phyloP scores from a whole-genome alignment of 2,329 filamentous ascomycete species.

The Venturia carpophila region DNA sequence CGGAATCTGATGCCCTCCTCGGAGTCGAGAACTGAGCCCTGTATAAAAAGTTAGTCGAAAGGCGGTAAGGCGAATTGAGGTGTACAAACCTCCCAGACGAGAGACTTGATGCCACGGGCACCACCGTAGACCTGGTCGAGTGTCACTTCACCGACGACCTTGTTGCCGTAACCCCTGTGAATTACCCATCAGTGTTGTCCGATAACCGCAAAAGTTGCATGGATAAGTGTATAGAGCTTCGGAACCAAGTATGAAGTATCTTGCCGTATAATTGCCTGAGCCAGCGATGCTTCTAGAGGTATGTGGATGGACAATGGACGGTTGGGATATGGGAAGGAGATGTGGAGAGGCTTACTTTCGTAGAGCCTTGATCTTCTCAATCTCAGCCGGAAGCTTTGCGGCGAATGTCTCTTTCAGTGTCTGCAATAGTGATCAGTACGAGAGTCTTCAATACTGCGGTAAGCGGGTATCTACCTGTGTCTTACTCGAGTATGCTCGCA shows the following conservation, averaged over 20 bases:
- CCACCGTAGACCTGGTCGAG: constrained; percentile 99
- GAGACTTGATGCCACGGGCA: constrained; percentile 96
- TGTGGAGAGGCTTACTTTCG: constrained; percentile 62
- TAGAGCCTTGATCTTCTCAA: constrained; percentile 98
- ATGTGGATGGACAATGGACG: background rate
- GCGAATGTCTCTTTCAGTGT: constrained; percentile 98
- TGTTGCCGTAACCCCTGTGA: constrained; percentile 77
- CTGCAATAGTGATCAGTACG: constrained; percentile 40
- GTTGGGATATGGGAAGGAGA: background rate
- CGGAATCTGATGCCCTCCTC: constrained; percentile 99
- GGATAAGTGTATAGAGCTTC: constrained; percentile 9
- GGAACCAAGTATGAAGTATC: background rate
- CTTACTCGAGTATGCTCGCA: constrained; percentile 91
- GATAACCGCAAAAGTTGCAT: background rate
- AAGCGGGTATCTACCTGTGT: constrained; percentile 56
- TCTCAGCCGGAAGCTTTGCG: constrained; percentile 88
- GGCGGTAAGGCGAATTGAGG: constrained; percentile 7
- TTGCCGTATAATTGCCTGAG: background rate
- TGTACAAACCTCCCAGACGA: constrained; percentile 77
- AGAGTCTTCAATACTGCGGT: background rate
- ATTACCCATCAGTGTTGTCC: background rate
- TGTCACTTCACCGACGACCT: constrained; percentile 94
- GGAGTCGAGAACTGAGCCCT: constrained; percentile 89
- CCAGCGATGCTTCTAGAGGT: background rate
- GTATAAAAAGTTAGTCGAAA: constrained; percentile 27